phyloP scores from a whole-genome alignment of 805 yeast species.

The Blastobotrys chiropterorum region DNA sequence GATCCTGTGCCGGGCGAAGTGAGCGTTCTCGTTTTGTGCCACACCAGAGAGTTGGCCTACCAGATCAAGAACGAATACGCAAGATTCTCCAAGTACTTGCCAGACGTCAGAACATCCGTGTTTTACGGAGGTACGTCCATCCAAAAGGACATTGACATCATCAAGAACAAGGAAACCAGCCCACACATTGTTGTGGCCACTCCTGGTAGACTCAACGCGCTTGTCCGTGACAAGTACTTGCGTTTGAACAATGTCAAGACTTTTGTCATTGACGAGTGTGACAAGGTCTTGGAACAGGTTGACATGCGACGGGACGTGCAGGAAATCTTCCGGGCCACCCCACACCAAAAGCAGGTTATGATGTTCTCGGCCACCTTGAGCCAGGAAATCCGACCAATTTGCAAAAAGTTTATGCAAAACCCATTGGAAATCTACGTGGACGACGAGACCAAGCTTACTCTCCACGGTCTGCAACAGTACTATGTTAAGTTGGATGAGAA shows the following conservation, averaged over 20 bases:
- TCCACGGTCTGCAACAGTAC: conserved; percentile 97
- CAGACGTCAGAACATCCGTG: conserved; percentile 93
- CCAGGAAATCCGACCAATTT: conserved; percentile 89
- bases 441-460: conserved; percentile 93
- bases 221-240: conserved; percentile 84
- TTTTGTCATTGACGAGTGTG: conserved; percentile 97
- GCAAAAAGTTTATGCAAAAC: conserved; percentile 96
- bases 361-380: conserved; percentile 97
- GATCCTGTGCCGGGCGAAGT: conserved; percentile 98
- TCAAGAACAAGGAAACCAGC: conserved; percentile 86
- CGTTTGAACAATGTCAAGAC: conserved; percentile 86
- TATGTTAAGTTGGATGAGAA: conserved; percentile 82
- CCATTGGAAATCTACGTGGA: conserved; percentile 97
- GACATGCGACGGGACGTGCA: conserved; percentile 99
- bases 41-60: conserved; percentile 97
- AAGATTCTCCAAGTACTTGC: conserved; percentile 97
- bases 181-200: conserved; percentile 98
- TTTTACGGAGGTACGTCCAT: conserved; percentile 94
- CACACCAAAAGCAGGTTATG: conserved; percentile 98
- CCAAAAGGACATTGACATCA: conserved; percentile 74
- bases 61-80: conserved; percentile 96
- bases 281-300: conserved; percentile 83
- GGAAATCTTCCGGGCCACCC: conserved; percentile 95
- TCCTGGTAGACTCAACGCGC: conserved; percentile 94
- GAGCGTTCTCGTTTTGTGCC: conserved; percentile 90